A percentile compares a stretch with the other conserved stretches of the same genome.
Conservation (phyloP, 352 stramenopile genomes). For the Globisporangium uncinulatum region DNA sequence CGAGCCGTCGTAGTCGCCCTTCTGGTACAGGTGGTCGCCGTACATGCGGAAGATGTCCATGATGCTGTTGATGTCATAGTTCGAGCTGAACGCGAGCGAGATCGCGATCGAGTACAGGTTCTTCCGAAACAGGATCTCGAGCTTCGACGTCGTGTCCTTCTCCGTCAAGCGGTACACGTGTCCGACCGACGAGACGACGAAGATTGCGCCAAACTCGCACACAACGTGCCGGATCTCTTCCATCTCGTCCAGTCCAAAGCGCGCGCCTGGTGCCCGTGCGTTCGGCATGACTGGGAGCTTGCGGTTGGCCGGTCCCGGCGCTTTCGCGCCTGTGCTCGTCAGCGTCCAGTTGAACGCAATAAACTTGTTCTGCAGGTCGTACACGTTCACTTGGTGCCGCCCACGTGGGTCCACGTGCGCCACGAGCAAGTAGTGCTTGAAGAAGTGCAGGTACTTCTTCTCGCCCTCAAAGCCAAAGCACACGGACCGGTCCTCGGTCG, state of each 20-base stretch:
- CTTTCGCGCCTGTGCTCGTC: conserved; percentile 42
- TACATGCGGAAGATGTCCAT: conserved; percentile 96
- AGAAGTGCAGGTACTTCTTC: conserved; percentile 83
- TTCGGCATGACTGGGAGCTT: conserved; percentile 26
- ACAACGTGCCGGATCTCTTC: conserved; percentile 85
- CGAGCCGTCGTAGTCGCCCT: conserved; percentile 94
- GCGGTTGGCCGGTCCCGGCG: background rate
- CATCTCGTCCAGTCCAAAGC: conserved; percentile 81
- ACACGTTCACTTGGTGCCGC: conserved; percentile 86
- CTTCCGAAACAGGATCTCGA: conserved; percentile 96
- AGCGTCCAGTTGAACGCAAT: conserved; percentile 90
- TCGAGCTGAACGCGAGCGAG: conserved; percentile 94
- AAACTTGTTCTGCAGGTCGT: conserved; percentile 91
- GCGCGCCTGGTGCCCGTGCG: conserved; percentile 39
- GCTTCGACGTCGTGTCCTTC: conserved; percentile 94
- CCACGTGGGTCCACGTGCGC: conserved; percentile 77
- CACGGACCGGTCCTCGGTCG: conserved; percentile 79
- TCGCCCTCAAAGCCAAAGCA: conserved; percentile 87
- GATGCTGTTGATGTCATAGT: conserved; percentile 94
- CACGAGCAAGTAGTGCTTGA: conserved; percentile 86
- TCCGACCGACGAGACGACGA: conserved; percentile 80
- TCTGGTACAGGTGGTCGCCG: conserved; percentile 97
- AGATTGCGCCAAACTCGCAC: conserved; percentile 84
- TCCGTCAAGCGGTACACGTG: conserved; percentile 92
- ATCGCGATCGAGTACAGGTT: conserved; percentile 98